Evolutionary conservation across 2,329 filamentous ascomycete species (phyloP), one percentile per base, ranked within the genome.

Genomic region (Arthroderma uncinatum): DNA sequence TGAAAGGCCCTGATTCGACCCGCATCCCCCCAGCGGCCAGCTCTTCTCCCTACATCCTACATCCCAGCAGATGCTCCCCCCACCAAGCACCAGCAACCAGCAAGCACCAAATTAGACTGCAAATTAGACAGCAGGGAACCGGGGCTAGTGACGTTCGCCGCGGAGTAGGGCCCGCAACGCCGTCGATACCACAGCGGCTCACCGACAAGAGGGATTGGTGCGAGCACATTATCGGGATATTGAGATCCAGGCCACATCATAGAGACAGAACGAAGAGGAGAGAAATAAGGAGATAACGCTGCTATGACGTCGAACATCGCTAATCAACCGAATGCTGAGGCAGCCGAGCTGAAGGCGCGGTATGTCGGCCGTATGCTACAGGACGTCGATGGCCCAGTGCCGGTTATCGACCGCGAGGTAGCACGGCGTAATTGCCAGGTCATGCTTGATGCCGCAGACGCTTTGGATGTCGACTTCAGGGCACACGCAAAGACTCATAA

Each of bases 401-500:
- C 80, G 2, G 76, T 91, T 54, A 71, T 91, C 28, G 86, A 91
- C 68, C 70, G 83, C 5, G 80, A 81, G 2, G 81, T 83, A 36
- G 72, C 87, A 16, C 74, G 79, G 57, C 73, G 76, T 53, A 89
- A 91, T 65, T 91, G 86, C 70, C 71, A 76, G 60, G 75, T 81
- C 37, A 90, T 92, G 85, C 79, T 89, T 5, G 75, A 83, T 21
- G 79, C 85, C 0, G 79, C 79, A n/a, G 67, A 78, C 37, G 72
- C 73, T 57, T 70, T 90, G 23, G 76, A 78, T 0, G 75, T 90
- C 36, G 78, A 77, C 10, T 91, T 88, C 74, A 77, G 87, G 55
- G 83, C 85, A 2, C 87, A 92, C 68, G 82, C 91, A 61, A 92
- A 91, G 73, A 89, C 86, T 37, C 87, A 92, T 69, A 92, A 92